Percentiles rank a stretch among this genome's conserved stretches.
These are phyloP conservation scores for Coleophoma cylindrospora DNA, from an alignment of 2,329 filamentous ascomycete genomes.

Conservation along the genomic window DNA sequence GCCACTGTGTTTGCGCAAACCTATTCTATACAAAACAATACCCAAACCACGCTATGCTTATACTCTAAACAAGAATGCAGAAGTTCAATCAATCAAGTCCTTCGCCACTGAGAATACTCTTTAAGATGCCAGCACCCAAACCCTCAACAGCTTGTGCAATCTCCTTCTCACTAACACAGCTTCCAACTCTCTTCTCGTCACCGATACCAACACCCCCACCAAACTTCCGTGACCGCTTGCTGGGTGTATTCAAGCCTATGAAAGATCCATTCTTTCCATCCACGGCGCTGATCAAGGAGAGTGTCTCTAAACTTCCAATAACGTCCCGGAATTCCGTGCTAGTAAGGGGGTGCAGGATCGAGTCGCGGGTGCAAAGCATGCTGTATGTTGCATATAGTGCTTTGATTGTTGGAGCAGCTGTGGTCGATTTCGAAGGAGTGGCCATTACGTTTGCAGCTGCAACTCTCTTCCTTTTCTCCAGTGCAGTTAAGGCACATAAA, in stretches of 20 bases:
- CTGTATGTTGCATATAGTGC: slow-evolving; percentile 80
- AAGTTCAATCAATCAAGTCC: slow-evolving; percentile 23
- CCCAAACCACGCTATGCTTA: too few species aligned
- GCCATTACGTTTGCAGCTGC: slow-evolving; percentile 36
- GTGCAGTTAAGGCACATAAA: slow-evolving; percentile 78
- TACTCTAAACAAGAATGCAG: not conserved
- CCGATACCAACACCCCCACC: slow-evolving; percentile 41
- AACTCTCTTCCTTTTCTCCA: slow-evolving; percentile 69
- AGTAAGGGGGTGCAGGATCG: slow-evolving; percentile 84
- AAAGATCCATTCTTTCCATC: slow-evolving; percentile 68
- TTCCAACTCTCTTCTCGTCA: slow-evolving; percentile 76
- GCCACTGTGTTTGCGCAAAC: too few species aligned
- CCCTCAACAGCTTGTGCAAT: slow-evolving; percentile 66
- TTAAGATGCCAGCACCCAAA: slow-evolving; percentile 55
- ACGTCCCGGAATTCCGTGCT: slow-evolving; percentile 94
- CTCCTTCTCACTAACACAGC: slow-evolving; percentile 76
- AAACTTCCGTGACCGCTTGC: slow-evolving; percentile 58
- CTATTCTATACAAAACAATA: too few species aligned
- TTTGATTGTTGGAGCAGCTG: slow-evolving; percentile 74
- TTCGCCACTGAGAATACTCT: slow-evolving; percentile 51
- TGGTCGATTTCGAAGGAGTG: slow-evolving; percentile 58
- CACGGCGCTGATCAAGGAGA: slow-evolving; percentile 70
- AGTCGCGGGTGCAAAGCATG: slow-evolving; percentile 76
- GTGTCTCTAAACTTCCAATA: slow-evolving; percentile 79
- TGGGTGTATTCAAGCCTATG: slow-evolving; percentile 60